phyloP scores from a whole-genome alignment of 495 filamentous ascomycete species.

The Penicillium chermesinum region DNA sequence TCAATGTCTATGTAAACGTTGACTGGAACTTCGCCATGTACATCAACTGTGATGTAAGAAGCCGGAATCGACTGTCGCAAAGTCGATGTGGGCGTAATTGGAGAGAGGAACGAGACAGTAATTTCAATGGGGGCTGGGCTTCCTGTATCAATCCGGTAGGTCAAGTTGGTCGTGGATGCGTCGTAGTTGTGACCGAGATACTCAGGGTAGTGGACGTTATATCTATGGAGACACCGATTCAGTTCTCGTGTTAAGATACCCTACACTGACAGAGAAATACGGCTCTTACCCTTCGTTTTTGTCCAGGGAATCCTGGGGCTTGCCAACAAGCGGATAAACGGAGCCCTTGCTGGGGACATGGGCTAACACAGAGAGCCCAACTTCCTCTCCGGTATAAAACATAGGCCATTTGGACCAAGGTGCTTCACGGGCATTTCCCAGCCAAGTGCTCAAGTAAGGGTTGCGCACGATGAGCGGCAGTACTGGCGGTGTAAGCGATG shows the following conservation, averaged over 20 bases:
- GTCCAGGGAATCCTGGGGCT: conserved; percentile 74
- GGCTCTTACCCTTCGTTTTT: conserved; percentile 39
- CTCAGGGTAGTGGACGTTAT: conserved; percentile 61
- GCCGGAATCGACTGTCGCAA: conserved; percentile 87
- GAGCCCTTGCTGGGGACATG: conserved; percentile 61
- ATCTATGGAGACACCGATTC: conserved; percentile 31
- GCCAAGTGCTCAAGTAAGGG: conserved; percentile 88
- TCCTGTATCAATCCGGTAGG: conserved; percentile 59
- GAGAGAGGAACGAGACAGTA: conserved; percentile 82
- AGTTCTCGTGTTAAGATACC: not conserved
- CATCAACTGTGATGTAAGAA: conserved; percentile 73
- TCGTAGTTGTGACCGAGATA: conserved; percentile 83
- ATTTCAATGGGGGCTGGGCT: conserved; percentile 47
- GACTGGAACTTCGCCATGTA: conserved; percentile 65
- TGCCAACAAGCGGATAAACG: conserved; percentile 84
- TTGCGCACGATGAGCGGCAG: conserved; percentile 85
- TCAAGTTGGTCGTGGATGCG: conserved; percentile 88
- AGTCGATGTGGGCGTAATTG: conserved; percentile 88
- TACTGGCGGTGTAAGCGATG: conserved; percentile 66
- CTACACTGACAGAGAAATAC: not conserved
- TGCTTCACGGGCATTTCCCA: conserved; percentile 66
- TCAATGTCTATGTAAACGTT: conserved; percentile 84
- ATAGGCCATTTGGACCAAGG: conserved; percentile 96
- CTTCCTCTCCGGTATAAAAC: conserved; percentile 83
- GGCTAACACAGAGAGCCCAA: conserved; percentile 79